phyloP scores from a whole-genome alignment of 2,329 filamentous ascomycete species.

The Nannizziopsis arthrosporioides region DNA sequence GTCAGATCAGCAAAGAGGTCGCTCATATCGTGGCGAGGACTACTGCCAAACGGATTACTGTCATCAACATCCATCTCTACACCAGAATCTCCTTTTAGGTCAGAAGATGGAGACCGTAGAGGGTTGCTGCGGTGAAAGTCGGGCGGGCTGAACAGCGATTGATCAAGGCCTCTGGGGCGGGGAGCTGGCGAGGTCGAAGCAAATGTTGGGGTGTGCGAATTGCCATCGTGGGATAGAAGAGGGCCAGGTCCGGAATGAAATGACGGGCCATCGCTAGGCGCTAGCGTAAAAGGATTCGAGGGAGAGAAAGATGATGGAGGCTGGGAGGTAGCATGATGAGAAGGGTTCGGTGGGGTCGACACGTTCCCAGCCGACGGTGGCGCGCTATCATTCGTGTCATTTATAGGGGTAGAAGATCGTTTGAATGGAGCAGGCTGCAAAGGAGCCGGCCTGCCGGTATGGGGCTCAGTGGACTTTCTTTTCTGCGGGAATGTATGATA shows the following conservation, averaged over 20 bases:
- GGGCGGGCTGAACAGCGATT: conserved; percentile 34
- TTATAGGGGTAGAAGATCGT: conserved; percentile 20
- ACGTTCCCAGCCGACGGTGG: conserved; percentile 24
- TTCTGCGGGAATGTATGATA: conserved; percentile 52
- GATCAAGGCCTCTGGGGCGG: conserved; percentile 26
- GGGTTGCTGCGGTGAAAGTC: conserved; percentile 27
- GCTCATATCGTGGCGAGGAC: conserved; percentile 32
- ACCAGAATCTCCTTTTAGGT: conserved; percentile 21
- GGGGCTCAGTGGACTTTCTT: conserved; percentile 53
- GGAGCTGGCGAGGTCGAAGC: conserved; percentile 31
- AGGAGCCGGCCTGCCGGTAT: conserved; percentile 19
- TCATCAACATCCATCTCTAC: conserved; percentile 25
- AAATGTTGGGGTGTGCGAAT: conserved; percentile 29
- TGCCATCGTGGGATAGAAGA: conserved; percentile 27
- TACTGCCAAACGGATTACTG: conserved; percentile 27
- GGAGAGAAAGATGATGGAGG: conserved; percentile 26
- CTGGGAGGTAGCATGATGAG: conserved; percentile 19
- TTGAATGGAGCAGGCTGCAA: conserved; percentile 24
- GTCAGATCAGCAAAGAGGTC: conserved; percentile 39
- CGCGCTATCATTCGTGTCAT: conserved; percentile 21
- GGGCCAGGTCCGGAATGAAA: conserved; percentile 27
- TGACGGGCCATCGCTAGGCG: conserved; percentile 28
- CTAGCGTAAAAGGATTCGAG: conserved; percentile 31
- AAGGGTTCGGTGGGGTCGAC: conserved; percentile 23
- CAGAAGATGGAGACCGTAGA: conserved; percentile 16